Percentiles rank a stretch among this genome's conserved stretches.
These are phyloP conservation scores for Boletellus deceptivus DNA, from an alignment of 1,284 basidiomycete genomes.

Conservation along the genomic window DNA sequence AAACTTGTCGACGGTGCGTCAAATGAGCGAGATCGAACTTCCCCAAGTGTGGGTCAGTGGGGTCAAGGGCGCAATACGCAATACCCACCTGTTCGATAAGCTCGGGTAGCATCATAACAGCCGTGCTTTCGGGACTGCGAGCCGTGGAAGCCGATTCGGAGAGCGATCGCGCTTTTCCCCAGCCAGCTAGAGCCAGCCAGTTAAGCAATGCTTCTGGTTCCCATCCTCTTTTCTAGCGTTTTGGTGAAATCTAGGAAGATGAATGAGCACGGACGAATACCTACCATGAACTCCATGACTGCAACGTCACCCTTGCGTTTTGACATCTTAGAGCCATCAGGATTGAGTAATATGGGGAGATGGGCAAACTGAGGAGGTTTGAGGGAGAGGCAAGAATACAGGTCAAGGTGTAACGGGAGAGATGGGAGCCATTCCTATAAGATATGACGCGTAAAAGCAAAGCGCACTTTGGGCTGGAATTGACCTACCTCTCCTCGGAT, in stretches of 20 bases:
- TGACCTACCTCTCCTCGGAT: constrained; percentile 82
- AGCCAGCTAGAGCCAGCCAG: constrained; percentile 92
- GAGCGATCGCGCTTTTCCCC: constrained; percentile 51
- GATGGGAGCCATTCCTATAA: constrained; percentile 93
- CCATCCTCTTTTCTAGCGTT: constrained; percentile 67
- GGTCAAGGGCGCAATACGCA: neutral
- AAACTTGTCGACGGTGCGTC: constrained; percentile 72
- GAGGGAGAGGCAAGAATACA: constrained; percentile 81
- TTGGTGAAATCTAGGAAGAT: neutral
- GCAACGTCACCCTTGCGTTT: constrained; percentile 90
- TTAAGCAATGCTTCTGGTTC: constrained; percentile 90
- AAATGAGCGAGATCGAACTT: constrained; percentile 71
- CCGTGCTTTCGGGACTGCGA: constrained; percentile 61
- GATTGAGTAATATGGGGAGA: constrained; percentile 86
- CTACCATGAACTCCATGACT: constrained; percentile 83
- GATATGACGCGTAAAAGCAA: neutral
- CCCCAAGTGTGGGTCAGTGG: neutral
- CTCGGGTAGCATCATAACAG: constrained; percentile 61
- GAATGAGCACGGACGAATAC: constrained; percentile 16
- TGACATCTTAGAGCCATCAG: constrained; percentile 92
- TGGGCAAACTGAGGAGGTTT: constrained; percentile 84
- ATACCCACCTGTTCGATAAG: constrained; percentile 57
- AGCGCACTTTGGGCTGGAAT: neutral
- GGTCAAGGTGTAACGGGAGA: constrained; percentile 87
- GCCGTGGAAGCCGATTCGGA: constrained; percentile 19